Evolutionary conservation across 2,329 filamentous ascomycete species (phyloP).

Genomic region (Rutstroemia sp.): DNA sequence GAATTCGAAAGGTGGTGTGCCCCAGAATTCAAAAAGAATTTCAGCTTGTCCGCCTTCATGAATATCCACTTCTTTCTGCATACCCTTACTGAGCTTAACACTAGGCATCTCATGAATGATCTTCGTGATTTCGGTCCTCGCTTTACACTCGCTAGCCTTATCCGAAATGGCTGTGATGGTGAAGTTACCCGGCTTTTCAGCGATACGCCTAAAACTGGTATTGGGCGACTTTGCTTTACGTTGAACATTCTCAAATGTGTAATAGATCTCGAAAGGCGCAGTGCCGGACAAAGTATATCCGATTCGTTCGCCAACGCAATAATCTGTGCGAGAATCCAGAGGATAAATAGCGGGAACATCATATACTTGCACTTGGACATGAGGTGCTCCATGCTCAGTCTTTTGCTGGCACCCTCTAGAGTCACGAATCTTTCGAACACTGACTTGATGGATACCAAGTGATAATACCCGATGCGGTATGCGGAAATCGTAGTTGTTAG

Average conservation of each 20-base stretch:
- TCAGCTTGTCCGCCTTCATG: constrained; percentile 94
- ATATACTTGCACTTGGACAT: constrained; percentile 85
- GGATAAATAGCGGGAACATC: constrained; percentile 88
- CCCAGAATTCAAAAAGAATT: constrained; percentile 91
- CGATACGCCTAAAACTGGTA: constrained; percentile 86
- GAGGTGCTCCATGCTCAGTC: constrained; percentile 61
- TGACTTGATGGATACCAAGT: constrained; percentile 81
- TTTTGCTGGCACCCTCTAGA: constrained; percentile 77
- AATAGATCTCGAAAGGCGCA: constrained; percentile 86
- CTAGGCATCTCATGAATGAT: constrained; percentile 87
- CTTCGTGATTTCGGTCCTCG: constrained; percentile 70
- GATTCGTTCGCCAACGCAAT: constrained; percentile 92
- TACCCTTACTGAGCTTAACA: constrained; percentile 81
- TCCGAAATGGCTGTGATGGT: constrained; percentile 82
- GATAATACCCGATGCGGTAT: constrained; percentile 81
- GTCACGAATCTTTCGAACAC: constrained; percentile 85
- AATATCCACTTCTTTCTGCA: constrained; percentile 77
- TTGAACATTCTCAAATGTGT: constrained; percentile 73
- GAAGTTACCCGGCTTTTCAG: constrained; percentile 84
- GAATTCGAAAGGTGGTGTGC: constrained; percentile 94
- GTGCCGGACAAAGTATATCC: constrained; percentile 87
- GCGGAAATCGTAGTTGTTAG: constrained; percentile 67
- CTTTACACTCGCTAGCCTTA: constrained; percentile 80
- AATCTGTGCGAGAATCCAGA: constrained; percentile 76
- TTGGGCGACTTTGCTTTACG: constrained; percentile 73